Conservation (phyloP, 192 early-diverging fungal genomes). For the Thamnidium elegans region DNA sequence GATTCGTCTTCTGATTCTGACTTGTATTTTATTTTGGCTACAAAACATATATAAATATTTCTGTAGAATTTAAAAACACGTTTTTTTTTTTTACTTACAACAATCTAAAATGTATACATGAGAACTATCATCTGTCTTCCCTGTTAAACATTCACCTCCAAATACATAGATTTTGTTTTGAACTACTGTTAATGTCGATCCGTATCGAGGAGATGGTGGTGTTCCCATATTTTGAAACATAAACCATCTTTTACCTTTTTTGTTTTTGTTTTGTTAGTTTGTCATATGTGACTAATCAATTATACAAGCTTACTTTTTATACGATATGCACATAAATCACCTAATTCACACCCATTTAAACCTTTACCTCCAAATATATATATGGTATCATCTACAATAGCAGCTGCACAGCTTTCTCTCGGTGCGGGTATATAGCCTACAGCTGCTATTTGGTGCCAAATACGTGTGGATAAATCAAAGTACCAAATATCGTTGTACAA, state of each 20-base stretch:
- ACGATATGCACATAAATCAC: slow-evolving; percentile 50
- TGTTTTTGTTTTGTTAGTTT: too few relatives aligned
- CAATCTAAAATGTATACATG: slow-evolving; percentile 43
- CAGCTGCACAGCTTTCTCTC: slow-evolving; percentile 36
- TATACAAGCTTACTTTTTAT: slow-evolving; percentile 49
- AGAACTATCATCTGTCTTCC: slow-evolving; percentile 14
- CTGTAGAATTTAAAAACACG: background rate
- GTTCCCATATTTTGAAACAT: slow-evolving; percentile 47
- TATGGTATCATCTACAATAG: slow-evolving; percentile 45
- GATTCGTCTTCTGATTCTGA: slow-evolving; percentile 2
- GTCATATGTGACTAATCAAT: too few relatives aligned
- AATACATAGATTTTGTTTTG: slow-evolving; percentile 49
- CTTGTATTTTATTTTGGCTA: slow-evolving; percentile 51
- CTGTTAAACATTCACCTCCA: slow-evolving; percentile 47
- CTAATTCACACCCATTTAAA: slow-evolving; percentile 39
- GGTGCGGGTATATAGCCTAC: slow-evolving; percentile 45
- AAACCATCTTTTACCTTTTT: slow-evolving; percentile 38
- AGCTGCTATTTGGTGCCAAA: slow-evolving; percentile 41
- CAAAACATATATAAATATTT: slow-evolving; percentile 8
- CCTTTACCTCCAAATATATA: slow-evolving; percentile 56
- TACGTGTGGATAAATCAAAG: slow-evolving; percentile 40
- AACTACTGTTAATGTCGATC: slow-evolving; percentile 41
- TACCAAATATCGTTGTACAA: slow-evolving; percentile 60
- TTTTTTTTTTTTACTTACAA: slow-evolving; percentile 30
- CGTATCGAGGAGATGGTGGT: slow-evolving; percentile 40